A percentile compares a stretch with the other conserved stretches of the same genome.
phyloP scores from a whole-genome alignment of 805 yeast species.

The Kregervanrija pseudodelftensis region DNA sequence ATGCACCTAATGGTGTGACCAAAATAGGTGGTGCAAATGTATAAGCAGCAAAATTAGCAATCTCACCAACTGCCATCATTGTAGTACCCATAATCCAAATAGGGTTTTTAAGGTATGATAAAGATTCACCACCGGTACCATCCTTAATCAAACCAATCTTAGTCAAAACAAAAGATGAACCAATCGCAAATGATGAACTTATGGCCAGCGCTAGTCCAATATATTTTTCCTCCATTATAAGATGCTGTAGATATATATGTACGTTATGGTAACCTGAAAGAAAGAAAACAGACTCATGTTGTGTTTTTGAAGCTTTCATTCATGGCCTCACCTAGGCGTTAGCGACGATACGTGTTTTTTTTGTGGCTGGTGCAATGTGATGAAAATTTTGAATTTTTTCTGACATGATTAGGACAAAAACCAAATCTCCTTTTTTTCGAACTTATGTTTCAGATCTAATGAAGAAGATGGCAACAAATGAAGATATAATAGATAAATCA shows the following conservation, averaged over 20 bases:
- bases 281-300: too few relatives aligned
- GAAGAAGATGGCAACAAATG: too few relatives aligned
- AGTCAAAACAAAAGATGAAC: slow-evolving; percentile 83
- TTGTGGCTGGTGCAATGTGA: too few relatives aligned
- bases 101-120: slow-evolving; percentile 72
- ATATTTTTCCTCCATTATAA: slow-evolving; percentile 66
- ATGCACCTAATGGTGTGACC: slow-evolving; percentile 88
- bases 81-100: slow-evolving; percentile 93
- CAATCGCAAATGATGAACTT: slow-evolving; percentile 82
- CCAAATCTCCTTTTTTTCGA: too few relatives aligned
- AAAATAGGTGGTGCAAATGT: slow-evolving; percentile 92
- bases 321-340: too few relatives aligned
- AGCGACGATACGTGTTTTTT: too few relatives aligned
- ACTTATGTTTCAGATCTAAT: too few relatives aligned
- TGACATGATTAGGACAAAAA: too few relatives aligned
- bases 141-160: slow-evolving; percentile 72
- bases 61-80: slow-evolving; percentile 85
- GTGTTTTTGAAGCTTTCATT: too few relatives aligned
- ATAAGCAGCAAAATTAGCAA: slow-evolving; percentile 90
- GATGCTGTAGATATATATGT: background rate
- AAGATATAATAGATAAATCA: too few relatives aligned
- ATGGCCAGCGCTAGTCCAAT: slow-evolving; percentile 85
- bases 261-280: too few relatives aligned
- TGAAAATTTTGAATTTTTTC: too few relatives aligned
- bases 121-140: slow-evolving; percentile 66